Conservation (phyloP, 176 grass and related monocot species). For the Avena insularis region DNA sequence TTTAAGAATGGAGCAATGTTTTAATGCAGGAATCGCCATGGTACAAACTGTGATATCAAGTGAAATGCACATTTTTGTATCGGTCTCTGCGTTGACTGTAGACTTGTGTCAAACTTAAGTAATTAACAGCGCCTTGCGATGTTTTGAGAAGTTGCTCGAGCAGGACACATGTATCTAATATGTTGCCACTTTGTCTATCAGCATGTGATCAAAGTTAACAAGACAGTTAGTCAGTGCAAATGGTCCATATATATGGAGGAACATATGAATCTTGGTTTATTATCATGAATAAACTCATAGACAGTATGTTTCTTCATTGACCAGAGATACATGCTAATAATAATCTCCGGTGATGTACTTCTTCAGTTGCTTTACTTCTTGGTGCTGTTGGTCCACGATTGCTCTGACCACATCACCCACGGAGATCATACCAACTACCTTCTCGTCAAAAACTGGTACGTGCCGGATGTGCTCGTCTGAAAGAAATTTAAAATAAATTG, state of each 20-base stretch:
- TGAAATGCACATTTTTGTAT: no score
- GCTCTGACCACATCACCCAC: constrained; percentile 79
- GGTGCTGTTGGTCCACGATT: constrained; percentile 82
- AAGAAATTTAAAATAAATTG: not conserved
- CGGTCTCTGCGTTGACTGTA: no score
- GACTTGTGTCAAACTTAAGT: not conserved
- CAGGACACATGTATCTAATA: not conserved
- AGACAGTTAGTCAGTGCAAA: not conserved
- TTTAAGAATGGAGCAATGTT: no score
- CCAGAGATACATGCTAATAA: constrained; percentile 52
- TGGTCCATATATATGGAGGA: not conserved
- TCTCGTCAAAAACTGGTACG: constrained; percentile 83
- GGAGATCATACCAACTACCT: constrained; percentile 83
- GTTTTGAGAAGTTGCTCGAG: not conserved
- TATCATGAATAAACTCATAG: not conserved
- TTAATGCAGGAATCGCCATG: no score
- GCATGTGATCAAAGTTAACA: not conserved
- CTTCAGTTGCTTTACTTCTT: constrained; percentile 79
- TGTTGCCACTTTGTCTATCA: not conserved
- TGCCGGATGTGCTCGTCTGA: constrained; percentile 84
- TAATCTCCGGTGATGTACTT: constrained; percentile 90
- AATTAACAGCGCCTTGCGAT: not conserved
- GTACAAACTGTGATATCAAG: no score
- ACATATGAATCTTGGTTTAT: constrained; percentile 4
- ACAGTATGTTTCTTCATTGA: constrained; percentile 1